phyloP scores from a whole-genome alignment of 2,329 filamentous ascomycete genomes.

The Basipetospora chlamydospora region DNA sequence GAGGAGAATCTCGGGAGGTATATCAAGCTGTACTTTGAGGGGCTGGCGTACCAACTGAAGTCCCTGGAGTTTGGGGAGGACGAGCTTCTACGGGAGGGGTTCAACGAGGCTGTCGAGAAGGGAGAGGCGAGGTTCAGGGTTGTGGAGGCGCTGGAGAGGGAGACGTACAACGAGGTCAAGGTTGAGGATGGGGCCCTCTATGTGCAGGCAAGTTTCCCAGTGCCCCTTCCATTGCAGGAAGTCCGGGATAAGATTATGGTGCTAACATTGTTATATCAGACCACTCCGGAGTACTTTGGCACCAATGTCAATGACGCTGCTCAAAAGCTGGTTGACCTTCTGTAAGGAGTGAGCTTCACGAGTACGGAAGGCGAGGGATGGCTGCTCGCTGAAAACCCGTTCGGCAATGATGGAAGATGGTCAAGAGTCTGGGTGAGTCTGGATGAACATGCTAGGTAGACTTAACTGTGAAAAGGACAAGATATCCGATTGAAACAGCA shows the following conservation, averaged over 20 bases:
- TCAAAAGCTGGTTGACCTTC: constrained; percentile 19
- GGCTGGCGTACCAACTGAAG: constrained; percentile 24
- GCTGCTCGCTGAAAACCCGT: too few relatives aligned
- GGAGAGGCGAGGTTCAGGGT: constrained; percentile 29
- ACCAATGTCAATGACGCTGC: constrained; percentile 20
- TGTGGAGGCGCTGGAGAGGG: constrained; percentile 27
- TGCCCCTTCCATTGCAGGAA: background rate
- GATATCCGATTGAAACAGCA: too few relatives aligned
- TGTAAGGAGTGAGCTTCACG: constrained; percentile 15
- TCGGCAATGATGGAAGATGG: too few relatives aligned
- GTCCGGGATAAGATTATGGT: background rate
- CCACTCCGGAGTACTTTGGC: constrained; percentile 19
- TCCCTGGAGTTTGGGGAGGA: constrained; percentile 30
- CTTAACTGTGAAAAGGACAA: too few relatives aligned
- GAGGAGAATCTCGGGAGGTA: constrained; percentile 26
- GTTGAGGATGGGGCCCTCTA: constrained; percentile 34
- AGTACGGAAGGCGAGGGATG: too few relatives aligned
- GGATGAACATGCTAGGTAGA: too few relatives aligned
- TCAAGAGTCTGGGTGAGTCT: too few relatives aligned
- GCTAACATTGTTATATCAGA: constrained; percentile 13
- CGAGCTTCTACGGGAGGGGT: constrained; percentile 32
- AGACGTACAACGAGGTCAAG: constrained; percentile 28
- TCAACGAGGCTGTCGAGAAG: constrained; percentile 29
- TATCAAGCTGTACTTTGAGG: constrained; percentile 27
- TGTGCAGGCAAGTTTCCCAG: constrained; percentile 23